Conservation (phyloP, 148 eudicot genomes). For the Mesembryanthemum crystallinum region DNA sequence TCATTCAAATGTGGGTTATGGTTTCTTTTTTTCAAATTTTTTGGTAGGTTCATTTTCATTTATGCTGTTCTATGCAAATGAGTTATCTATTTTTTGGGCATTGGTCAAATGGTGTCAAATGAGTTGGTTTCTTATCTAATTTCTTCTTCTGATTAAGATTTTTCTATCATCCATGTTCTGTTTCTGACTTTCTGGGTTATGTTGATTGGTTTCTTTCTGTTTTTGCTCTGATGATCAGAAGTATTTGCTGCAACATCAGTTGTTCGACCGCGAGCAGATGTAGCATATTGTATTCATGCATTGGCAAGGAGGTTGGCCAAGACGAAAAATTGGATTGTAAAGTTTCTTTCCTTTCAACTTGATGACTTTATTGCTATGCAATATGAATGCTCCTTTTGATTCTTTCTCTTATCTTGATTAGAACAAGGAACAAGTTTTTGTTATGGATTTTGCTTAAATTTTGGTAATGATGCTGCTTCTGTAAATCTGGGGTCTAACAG, state of each 20-base stretch:
- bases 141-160: background rate
- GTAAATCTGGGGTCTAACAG: background rate
- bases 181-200: constrained; percentile 2
- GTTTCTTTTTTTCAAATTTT: background rate
- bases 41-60: background rate
- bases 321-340: constrained; percentile 97
- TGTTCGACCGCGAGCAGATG: constrained; percentile 79
- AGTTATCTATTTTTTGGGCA: constrained; percentile 7
- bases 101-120: constrained; percentile 18
- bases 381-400: background rate
- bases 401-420: background rate
- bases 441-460: background rate
- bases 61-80: background rate
- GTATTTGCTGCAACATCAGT: constrained; percentile 73
- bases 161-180: background rate
- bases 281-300: constrained; percentile 94
- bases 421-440: background rate
- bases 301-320: constrained; percentile 79
- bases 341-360: constrained; percentile 14
- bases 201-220: constrained; percentile 16
- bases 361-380: background rate
- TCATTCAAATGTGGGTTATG: constrained; percentile 3
- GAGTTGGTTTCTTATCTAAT: background rate
- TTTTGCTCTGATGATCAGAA: constrained; percentile 38
- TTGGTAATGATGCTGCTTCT: background rate